Percentiles rank a stretch among this genome's conserved stretches.
phyloP scores from a whole-genome alignment of 495 filamentous ascomycete genomes.

The Aspergillus sclerotioniger region DNA sequence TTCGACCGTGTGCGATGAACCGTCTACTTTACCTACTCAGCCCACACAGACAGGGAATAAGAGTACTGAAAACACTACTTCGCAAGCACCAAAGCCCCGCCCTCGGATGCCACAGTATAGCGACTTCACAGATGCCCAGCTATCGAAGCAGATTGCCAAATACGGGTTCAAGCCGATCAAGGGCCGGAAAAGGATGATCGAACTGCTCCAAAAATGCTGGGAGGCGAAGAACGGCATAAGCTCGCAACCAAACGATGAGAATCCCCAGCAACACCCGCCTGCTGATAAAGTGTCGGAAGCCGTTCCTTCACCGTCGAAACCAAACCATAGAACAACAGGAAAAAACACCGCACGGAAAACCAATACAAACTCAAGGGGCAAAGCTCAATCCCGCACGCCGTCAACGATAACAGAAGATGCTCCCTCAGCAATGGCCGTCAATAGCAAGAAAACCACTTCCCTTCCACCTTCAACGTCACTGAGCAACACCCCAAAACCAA shows the following conservation, averaged over 20 bases:
- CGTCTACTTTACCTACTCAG: neutral
- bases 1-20: neutral
- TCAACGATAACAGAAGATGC: neutral
- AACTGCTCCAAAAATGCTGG: conserved; percentile 73
- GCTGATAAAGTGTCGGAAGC: neutral
- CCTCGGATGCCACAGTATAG: conserved; percentile 59
- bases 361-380: conserved; percentile 10
- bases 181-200: conserved; percentile 67
- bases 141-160: conserved; percentile 58
- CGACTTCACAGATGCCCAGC: conserved; percentile 60
- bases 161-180: conserved; percentile 78
- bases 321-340: conserved; percentile 1
- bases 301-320: conserved; percentile 9
- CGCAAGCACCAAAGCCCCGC: conserved; percentile 9
- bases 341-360: conserved; percentile 8
- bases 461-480: neutral
- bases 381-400: conserved; percentile 11
- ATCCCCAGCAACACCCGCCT: conserved; percentile 6
- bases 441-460: neutral
- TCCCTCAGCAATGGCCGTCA: neutral
- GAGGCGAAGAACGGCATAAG: conserved; percentile 39
- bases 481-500: neutral
- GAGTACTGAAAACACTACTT: neutral
- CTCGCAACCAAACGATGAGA: neutral
- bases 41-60: neutral